Evolutionary conservation across 305 asterid species (phyloP).

Genomic region (Plantago rigida): DNA sequence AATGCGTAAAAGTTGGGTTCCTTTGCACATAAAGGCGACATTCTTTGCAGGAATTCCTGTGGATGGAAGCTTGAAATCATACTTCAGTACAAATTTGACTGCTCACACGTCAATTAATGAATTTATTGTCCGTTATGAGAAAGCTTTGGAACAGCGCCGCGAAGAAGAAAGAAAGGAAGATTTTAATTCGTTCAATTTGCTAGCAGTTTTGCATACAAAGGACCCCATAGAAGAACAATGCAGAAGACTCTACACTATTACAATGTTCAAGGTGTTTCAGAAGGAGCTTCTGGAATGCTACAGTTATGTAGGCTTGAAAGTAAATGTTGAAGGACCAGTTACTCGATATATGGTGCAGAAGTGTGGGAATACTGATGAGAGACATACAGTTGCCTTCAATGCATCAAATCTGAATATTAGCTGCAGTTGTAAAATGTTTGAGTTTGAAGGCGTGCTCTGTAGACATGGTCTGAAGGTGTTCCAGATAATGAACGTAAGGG

Average conservation of each 20-base stretch:
- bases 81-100: conserved; percentile 52
- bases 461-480: conserved; percentile 79
- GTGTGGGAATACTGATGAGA: conserved; percentile 69
- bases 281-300: conserved; percentile 88
- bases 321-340: conserved; percentile 79
- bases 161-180: conserved; percentile 90
- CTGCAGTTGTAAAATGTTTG: conserved; percentile 90
- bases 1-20: conserved; percentile 83
- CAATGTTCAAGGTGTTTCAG: conserved; percentile 79
- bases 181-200: conserved; percentile 64
- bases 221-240: conserved; percentile 96
- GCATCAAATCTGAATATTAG: conserved; percentile 67
- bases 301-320: conserved; percentile 68
- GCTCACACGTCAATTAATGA: conserved; percentile 57
- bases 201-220: conserved; percentile 67
- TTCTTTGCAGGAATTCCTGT: conserved; percentile 88
- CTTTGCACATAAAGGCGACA: conserved; percentile 56
- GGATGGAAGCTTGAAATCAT: conserved; percentile 68
- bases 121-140: conserved; percentile 62
- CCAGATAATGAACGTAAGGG: conserved; percentile 81
- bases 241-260: conserved; percentile 65
- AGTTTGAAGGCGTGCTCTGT: conserved; percentile 84
- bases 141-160: conserved; percentile 61
- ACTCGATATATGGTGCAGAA: conserved; percentile 79
- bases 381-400: conserved; percentile 79